Evolutionary conservation across 805 yeast genomes (phyloP), one percentile per base, ranked within the genome.

Genomic region (Lipomyces yamanashiensis): DNA sequence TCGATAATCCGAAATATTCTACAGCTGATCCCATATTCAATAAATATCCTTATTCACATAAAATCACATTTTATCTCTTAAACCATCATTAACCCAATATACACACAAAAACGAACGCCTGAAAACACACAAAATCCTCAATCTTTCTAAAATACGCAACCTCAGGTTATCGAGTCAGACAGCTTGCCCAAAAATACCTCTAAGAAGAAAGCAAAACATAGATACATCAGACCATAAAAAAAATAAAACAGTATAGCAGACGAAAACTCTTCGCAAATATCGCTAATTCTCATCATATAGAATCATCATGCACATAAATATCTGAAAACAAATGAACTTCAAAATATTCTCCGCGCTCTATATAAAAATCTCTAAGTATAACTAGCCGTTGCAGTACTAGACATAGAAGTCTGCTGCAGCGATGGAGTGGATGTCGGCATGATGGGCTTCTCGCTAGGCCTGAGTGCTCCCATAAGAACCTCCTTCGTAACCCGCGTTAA

Each of bases 401-500:
- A 19, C 6, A 19, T n/a, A 10, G 47, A 19, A 9, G 17, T 43
- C 15, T n/a, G 17, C 17, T 43, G 47, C 15, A 43, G 47, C 19
- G n/a, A n/a, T 2, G 19, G 47, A n/a, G 47, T 13, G 47, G 19
- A 39, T 6, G 21, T 21, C 17, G 47, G 47, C n/a, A 43, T 13
- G 15, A 12, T 19, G 17, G 47, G 47, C 19, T 53, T 53, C 7
- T 53, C 57, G 21, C 28, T 53, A 15, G 57, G 57, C 13, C 45
- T 33, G 15, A 53, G 19, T 7, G 57, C 47, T 21, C 68, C 69
- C 36, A 64, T 66, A 19, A 66, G 45, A 21, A 93, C 88, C 72
- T 93, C 98, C 72, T 93, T 93, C 3, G 97, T 90, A 2, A 92
- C 89, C 68, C 90, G 86, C 0, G 98, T 92, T 63, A 93, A 79